Base-by-base conservation (phyloP, 2,329 filamentous ascomycete species). In the Nigrospora sphaerica region DNA sequence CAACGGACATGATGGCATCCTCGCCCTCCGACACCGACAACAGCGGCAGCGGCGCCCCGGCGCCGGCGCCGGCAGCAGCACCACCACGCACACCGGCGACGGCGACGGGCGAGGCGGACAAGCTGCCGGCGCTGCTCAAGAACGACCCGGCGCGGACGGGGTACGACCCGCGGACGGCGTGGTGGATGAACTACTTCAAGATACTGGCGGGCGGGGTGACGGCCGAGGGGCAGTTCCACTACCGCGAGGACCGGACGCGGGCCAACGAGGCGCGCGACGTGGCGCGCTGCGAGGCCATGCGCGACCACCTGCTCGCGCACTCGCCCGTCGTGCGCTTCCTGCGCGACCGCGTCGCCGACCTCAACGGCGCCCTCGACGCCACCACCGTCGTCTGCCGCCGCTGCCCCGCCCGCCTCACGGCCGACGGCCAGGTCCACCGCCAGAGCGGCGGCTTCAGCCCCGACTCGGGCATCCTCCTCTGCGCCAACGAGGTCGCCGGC, bases 321-420 rank as follows among this genome's bases (percentile, higher is more conserved):
- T 92, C 86, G 46, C 93, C 93, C 28, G 81, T 88, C 47, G 83
- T 98, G 49, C 84, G 85, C 50, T 98, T 95, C 75, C 73, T 98
- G 68, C 81, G 81, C 46, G 82, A 93, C 54, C 88, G 90, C 65
- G 86, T 96, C 57, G 73, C 72, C 47, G 81, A 85, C 55, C 79
- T 97, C 32, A 89, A 90, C 63, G 90, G 89, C 43, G 72, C 80
- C 42, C 72, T 98, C 42, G 82, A 86, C 59, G 70, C 70, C 10
- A 69, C 74, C 53, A 96, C 95, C 61, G 86, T 98, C 49, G 75
- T 85, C 38, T 98, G 93, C 64, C 77, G 83, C 23, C 80, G 89
- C 48, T 98, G 93, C 62, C 80, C 80, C 9, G 73, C 77, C 13
- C 68, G 73, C 32, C 65, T 81, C 32, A 73, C 72, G 34, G 69